These are phyloP conservation scores for Coniochaeta hoffmannii DNA, from an alignment of 2,329 filamentous ascomycete species.

Conservation along the genomic window DNA sequence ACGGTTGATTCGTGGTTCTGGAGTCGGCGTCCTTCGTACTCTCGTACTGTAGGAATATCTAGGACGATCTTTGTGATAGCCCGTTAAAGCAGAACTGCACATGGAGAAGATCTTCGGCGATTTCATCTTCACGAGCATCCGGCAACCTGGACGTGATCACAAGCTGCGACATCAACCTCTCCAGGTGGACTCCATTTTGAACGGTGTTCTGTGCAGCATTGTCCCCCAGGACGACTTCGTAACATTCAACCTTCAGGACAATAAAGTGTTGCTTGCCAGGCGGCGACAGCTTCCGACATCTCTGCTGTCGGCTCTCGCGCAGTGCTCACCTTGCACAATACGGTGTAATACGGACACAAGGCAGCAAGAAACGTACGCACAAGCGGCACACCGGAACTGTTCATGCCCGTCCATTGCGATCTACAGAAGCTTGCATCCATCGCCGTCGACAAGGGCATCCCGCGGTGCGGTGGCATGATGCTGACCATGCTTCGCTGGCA, in stretches of 20 bases:
- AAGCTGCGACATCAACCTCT: no score
- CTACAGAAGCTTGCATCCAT: neutral
- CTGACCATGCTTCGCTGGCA: neutral
- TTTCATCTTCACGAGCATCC: no score
- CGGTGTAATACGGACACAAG: neutral
- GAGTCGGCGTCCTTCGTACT: no score
- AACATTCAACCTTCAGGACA: no score
- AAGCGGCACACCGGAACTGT: neutral
- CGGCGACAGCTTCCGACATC: neutral
- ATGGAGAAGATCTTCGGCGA: neutral
- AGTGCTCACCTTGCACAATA: neutral
- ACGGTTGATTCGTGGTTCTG: neutral
- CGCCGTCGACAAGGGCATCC: neutral
- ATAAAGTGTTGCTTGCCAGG: neutral
- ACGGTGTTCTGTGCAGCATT: no score
- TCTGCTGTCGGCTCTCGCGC: neutral
- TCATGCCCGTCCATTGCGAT: neutral
- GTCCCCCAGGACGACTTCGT: no score
- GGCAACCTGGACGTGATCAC: no score
- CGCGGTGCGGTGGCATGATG: neutral
- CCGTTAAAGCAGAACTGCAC: constrained; percentile 5
- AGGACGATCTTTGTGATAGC: constrained; percentile 3
- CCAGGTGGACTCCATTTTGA: no score
- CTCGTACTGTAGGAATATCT: no score
- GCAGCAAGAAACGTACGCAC: neutral